Evolutionary conservation across 768 basidiomycete species (phyloP).

Genomic region (Glaciozyma martinii): DNA sequence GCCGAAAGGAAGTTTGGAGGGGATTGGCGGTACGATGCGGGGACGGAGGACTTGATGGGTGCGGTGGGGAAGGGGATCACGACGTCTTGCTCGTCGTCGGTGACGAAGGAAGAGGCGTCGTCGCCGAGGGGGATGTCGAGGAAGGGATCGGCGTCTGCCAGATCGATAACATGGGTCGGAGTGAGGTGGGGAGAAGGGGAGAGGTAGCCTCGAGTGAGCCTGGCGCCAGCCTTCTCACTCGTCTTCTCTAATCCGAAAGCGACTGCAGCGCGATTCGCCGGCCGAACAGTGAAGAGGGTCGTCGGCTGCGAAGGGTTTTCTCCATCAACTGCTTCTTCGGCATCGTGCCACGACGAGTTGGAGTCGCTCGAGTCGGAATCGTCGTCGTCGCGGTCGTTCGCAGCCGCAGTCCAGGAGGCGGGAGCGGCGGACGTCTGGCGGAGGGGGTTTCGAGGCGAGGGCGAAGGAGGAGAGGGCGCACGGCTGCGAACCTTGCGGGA

Average conservation of each 20-base stretch:
- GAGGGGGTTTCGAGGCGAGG: not conserved
- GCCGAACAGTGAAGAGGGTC: not conserved
- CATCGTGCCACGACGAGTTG: conserved; percentile 2
- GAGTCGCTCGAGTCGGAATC: not conserved
- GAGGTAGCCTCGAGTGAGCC: no score
- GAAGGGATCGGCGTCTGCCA: not conserved
- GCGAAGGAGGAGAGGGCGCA: not conserved
- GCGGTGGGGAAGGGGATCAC: not conserved
- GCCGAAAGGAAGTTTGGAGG: not conserved
- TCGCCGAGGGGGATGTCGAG: not conserved
- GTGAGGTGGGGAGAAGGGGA: not conserved
- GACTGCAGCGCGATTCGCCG: not conserved
- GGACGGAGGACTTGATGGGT: not conserved
- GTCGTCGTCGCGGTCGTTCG: not conserved
- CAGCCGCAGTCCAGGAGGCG: not conserved
- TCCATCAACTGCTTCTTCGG: not conserved
- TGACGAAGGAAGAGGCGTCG: not conserved
- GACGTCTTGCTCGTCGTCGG: not conserved
- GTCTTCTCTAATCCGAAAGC: not conserved
- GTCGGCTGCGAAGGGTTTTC: not conserved
- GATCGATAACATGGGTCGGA: not conserved
- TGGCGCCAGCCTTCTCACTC: no score
- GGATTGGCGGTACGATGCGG: not conserved
- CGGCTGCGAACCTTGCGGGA: not conserved
- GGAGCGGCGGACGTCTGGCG: not conserved